Percentiles rank a stretch among this genome's conserved stretches.
Conservation (phyloP, 164 flowering plant genomes). For the Aristolochia fimbriata region DNA sequence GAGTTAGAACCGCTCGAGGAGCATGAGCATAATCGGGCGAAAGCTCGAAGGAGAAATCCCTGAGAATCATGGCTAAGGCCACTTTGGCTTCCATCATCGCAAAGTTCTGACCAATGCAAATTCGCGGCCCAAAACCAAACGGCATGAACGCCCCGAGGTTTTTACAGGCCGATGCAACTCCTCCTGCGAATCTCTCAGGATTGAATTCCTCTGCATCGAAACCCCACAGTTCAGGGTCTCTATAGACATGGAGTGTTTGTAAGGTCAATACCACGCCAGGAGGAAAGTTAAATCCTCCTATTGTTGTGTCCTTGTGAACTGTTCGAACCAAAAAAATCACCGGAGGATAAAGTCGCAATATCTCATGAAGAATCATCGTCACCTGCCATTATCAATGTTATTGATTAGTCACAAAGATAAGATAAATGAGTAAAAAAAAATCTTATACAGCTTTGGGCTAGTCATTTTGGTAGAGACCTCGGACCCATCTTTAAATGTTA, state of each 20-base stretch:
- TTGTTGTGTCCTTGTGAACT: neutral
- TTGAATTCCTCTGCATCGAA: slow-evolving; percentile 10
- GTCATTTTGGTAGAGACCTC: no score
- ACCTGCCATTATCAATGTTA: neutral
- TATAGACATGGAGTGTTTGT: neutral
- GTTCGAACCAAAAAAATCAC: neutral
- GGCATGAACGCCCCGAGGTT: slow-evolving; percentile 4
- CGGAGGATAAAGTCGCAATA: slow-evolving; percentile 7
- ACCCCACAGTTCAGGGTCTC: slow-evolving; percentile 9
- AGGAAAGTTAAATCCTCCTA: slow-evolving; percentile 4
- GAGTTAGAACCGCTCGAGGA: neutral
- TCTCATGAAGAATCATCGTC: slow-evolving; percentile 10
- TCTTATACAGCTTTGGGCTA: no score
- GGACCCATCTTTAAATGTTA: no score
- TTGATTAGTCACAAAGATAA: no score
- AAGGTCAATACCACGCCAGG: slow-evolving; percentile 1
- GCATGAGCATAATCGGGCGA: slow-evolving; percentile 8
- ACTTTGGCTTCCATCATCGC: slow-evolving; percentile 8
- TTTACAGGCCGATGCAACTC: slow-evolving; percentile 7
- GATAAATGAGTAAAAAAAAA: no score
- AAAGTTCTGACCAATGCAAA: slow-evolving; percentile 7
- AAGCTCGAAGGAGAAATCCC: slow-evolving; percentile 6
- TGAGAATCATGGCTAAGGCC: slow-evolving; percentile 6
- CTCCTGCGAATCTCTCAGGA: slow-evolving; percentile 6
- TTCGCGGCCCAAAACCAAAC: slow-evolving; percentile 8